These are phyloP conservation scores for Diddensiella caesifluorescens DNA, from an alignment of 805 yeast genomes.

Conservation along the genomic window DNA sequence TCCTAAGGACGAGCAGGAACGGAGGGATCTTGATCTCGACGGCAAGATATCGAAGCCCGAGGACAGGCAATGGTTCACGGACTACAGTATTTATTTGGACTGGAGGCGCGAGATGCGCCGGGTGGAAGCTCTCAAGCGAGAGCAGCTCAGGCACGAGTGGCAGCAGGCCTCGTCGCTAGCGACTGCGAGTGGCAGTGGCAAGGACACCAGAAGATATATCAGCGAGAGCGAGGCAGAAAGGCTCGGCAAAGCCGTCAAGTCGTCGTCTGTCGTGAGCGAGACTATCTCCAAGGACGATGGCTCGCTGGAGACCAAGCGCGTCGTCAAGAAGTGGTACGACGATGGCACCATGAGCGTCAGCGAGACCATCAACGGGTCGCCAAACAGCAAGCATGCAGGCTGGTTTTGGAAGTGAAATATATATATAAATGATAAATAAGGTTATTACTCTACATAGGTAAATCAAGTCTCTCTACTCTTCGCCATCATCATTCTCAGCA, in stretches of 20 bases:
- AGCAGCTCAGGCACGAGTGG: conserved; percentile 6
- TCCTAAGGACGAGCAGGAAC: conserved; percentile 41
- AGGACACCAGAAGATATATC: conserved; percentile 9
- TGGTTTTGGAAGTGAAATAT: conserved; percentile 31
- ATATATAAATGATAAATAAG: neutral
- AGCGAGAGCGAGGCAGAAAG: conserved; percentile 26
- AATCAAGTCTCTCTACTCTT: conserved; percentile 18
- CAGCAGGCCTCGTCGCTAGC: conserved; percentile 3
- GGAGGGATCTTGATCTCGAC: conserved; percentile 5
- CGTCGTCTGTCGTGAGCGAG: conserved; percentile 23
- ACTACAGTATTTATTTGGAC: conserved; percentile 56
- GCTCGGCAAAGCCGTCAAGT: conserved; percentile 28
- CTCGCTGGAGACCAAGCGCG: conserved; percentile 25
- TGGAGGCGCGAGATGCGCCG: conserved; percentile 55
- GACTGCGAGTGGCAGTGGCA: neutral
- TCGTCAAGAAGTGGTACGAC: conserved; percentile 30
- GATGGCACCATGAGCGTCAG: conserved; percentile 27
- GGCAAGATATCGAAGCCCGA: conserved; percentile 16
- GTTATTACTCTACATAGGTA: neutral
- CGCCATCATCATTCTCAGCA: conserved; percentile 27
- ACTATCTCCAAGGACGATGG: conserved; percentile 30
- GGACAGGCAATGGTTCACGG: conserved; percentile 47
- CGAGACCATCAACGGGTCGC: conserved; percentile 25
- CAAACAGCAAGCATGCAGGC: conserved; percentile 16
- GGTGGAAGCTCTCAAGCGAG: conserved; percentile 13